A percentile compares a stretch with the other conserved stretches of the same genome.
These are phyloP conservation scores for Crataegus laevigata DNA, from an alignment of 306 rosid genomes.

Conservation along the genomic window DNA sequence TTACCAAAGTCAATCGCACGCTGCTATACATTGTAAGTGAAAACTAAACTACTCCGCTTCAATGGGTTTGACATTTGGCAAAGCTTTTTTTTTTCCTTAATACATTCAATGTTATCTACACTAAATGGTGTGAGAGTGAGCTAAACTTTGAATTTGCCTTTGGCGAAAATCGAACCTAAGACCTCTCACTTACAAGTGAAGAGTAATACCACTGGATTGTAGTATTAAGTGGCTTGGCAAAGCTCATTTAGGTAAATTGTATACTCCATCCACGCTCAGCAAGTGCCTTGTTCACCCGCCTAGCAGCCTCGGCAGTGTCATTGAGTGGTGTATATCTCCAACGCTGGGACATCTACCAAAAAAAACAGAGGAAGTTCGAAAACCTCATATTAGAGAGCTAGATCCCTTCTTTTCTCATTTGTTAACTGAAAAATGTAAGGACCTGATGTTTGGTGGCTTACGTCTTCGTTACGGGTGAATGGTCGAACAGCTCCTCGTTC, in stretches of 20 bases:
- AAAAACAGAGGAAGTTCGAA: neutral
- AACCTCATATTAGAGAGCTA: neutral
- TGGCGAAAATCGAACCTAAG: too few species aligned
- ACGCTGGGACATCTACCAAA: constrained; percentile 44
- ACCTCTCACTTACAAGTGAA: too few species aligned
- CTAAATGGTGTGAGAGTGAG: too few species aligned
- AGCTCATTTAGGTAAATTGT: constrained; percentile 11
- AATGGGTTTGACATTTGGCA: neutral
- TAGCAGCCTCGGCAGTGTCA: constrained; percentile 75
- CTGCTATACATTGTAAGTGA: neutral
- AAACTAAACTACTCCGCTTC: neutral
- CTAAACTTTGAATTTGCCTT: too few species aligned
- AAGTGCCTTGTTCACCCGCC: constrained; percentile 43
- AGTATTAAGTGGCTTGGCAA: neutral
- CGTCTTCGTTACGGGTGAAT: constrained; percentile 71
- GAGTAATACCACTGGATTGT: too few species aligned
- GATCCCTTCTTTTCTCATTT: neutral
- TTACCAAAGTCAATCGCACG: neutral
- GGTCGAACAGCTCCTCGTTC: constrained; percentile 64
- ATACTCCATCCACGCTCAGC: constrained; percentile 79
- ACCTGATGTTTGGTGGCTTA: constrained; percentile 26
- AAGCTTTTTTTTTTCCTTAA: neutral
- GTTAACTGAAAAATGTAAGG: neutral
- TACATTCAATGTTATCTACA: too few species aligned
- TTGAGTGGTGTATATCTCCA: constrained; percentile 86